Base-by-base conservation (phyloP, 2,329 filamentous ascomycete species). In the Exophiala xenobiotica region DNA sequence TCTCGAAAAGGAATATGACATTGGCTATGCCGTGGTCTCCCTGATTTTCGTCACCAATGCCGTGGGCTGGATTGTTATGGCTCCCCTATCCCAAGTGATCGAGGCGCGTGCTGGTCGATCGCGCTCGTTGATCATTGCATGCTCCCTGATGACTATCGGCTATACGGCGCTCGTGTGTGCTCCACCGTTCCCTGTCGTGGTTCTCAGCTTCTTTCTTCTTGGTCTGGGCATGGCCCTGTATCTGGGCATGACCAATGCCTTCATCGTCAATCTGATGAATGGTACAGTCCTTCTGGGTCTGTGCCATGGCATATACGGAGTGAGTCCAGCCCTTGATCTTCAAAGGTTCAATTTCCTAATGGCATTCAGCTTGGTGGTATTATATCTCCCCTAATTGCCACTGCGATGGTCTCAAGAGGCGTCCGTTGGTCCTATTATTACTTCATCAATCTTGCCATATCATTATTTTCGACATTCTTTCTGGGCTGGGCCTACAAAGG, bases 41-140 rank as follows among this genome's bases (percentile, higher is more conserved):
- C 74, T 92, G 29, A 88, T 95, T 63, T 95, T 93, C 72, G 79
- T 93, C 23, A 81, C 85, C 38, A 88, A 88, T 61, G 88, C 89
- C 0, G 58, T 85, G 3, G 89, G 89, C 12, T 95, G 90, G 70
- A 83, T 95, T 63, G 67, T 78, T 9, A 85, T 86, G 1, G 88
- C 88, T 1, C 79, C 85, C 29, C 75, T 86, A 55, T 78, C 86
- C n/a, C 85, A 90, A 62, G 68, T 71, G 1, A 71, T 90, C 3
- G 77, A 84, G 47, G 70, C 72, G 4, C 78, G 78, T 16, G 68
- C 90, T 2, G 88, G 89, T 6, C 79, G 86, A 41, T 82, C 82
- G 3, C 82, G 77, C 59, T 78, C 82, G 1, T 73, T 90, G 20
- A 80, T 83, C 27, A 51, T 86, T 9, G 73, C 80, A 20, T 78